Conservation (phyloP, 164 flowering plant species). For the Tetrastigma voinierianum region DNA sequence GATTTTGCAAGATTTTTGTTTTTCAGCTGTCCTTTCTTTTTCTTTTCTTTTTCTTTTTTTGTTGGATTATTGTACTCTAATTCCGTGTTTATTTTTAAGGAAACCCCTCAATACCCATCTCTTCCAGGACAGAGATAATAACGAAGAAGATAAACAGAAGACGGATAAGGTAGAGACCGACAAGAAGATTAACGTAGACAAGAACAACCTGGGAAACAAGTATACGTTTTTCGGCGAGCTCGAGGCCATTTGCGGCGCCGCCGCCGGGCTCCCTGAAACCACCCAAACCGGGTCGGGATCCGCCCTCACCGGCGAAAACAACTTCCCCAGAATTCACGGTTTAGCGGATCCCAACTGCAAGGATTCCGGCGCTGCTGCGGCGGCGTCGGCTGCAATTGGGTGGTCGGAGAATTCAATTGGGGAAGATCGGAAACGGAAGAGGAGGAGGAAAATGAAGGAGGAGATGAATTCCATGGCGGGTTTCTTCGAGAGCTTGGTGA, state of each 20-base stretch:
- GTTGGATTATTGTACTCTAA: background rate
- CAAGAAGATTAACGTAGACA: constrained; percentile 1
- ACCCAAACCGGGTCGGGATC: constrained; percentile 26
- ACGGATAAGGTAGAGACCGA: background rate
- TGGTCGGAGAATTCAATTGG: constrained; percentile 29
- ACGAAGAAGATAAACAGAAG: background rate
- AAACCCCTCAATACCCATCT: constrained; percentile 10
- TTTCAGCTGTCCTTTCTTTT: no score
- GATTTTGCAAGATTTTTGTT: background rate
- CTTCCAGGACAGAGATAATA: no score
- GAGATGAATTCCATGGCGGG: constrained; percentile 4
- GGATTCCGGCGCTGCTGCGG: background rate
- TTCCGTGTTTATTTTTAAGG: constrained; percentile 19
- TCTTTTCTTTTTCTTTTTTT: no score
- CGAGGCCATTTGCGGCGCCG: constrained; percentile 32
- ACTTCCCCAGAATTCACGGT: no score
- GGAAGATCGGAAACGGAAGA: constrained; percentile 22
- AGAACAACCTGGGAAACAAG: constrained; percentile 13
- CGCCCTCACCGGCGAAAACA: constrained; percentile 21
- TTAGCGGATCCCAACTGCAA: background rate
- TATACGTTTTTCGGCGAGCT: constrained; percentile 36
- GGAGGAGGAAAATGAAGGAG: constrained; percentile 15
- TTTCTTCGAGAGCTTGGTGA: constrained; percentile 27
- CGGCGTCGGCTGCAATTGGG: background rate
- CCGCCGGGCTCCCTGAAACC: constrained; percentile 11